Evolutionary conservation across 2,329 filamentous ascomycete species (phyloP).

Genomic region (Cladophialophora bantiana): DNA sequence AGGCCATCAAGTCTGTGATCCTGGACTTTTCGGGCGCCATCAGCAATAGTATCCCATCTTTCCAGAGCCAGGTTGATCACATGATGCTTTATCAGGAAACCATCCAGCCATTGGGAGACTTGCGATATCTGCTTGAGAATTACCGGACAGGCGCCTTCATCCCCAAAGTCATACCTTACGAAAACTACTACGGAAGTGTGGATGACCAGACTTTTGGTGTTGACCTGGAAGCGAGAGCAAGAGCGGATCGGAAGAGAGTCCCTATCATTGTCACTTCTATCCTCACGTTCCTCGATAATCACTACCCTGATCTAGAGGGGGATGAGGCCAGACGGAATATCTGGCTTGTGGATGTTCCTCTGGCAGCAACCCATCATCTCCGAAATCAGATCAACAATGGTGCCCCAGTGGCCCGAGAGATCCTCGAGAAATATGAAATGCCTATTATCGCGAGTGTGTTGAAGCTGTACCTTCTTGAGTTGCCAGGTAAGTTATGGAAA

Average conservation of each 20-base stretch:
- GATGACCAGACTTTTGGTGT: slow-evolving; percentile 98
- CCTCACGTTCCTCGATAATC: slow-evolving; percentile 91
- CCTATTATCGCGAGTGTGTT: slow-evolving; percentile 90
- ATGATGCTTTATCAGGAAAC: slow-evolving; percentile 99
- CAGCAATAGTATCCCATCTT: slow-evolving; percentile 94
- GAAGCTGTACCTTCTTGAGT: slow-evolving; percentile 92
- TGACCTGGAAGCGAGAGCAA: slow-evolving; percentile 91
- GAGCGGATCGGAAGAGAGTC: slow-evolving; percentile 93
- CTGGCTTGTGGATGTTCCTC: slow-evolving; percentile 91
- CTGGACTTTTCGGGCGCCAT: slow-evolving; percentile 97
- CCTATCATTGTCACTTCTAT: slow-evolving; percentile 91
- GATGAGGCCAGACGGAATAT: slow-evolving; percentile 91
- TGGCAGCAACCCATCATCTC: slow-evolving; percentile 83
- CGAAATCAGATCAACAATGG: slow-evolving; percentile 85
- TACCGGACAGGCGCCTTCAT: slow-evolving; percentile 94
- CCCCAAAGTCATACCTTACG: slow-evolving; percentile 89
- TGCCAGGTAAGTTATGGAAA: slow-evolving; percentile 74
- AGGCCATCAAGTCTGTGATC: slow-evolving; percentile 97
- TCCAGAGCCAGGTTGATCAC: slow-evolving; percentile 95
- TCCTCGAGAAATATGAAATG: slow-evolving; percentile 87
- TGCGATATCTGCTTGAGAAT: slow-evolving; percentile 93
- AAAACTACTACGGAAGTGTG: slow-evolving; percentile 98
- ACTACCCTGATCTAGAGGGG: slow-evolving; percentile 96
- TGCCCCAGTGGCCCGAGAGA: slow-evolving; percentile 75
- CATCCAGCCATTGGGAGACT: slow-evolving; percentile 87